Base-by-base conservation (phyloP, 2,329 filamentous ascomycete genomes). In the Hypomyces perniciosus region DNA sequence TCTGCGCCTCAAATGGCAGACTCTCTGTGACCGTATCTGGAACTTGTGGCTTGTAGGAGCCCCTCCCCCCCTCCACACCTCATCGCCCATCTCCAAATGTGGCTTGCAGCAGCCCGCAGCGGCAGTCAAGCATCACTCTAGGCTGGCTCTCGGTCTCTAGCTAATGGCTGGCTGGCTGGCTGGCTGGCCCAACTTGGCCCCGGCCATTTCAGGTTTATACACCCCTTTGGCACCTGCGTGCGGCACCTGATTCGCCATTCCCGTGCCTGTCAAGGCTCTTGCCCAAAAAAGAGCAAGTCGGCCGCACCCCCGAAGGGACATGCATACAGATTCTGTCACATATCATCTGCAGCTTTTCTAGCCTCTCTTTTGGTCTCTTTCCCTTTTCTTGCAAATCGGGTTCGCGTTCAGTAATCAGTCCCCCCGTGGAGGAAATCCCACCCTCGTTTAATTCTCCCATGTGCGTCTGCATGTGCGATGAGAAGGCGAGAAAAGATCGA, bases 261-360 rank as follows among this genome's bases (percentile, higher is more conserved):
- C 40, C 40, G 40, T 26, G 20, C 27, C 26, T 42, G 40, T 42
- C 40, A 42, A 20, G 20, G 20, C 20, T 20, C 20, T 20, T 10
- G 12, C 28, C 40, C 40, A 42, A 42, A 52, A 52, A 48, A 39
- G 27, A 44, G 10, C 10, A 42, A 8, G 48, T 10, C 20, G 26
- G 9, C 20, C 20, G 20, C 20, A 20, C 20, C 20, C 20, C 20
- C 20, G 20, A 20, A 20, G 20, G 20, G 3, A 20, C 20, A 20
- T 20, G 20, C 20, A 20, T 20, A 20, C 20, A 20, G 20, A 20
- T 20, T 41, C 34, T 38, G 40, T 51, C 49, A 47, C 31, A 43
- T 51, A 29, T 51, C 49, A 31, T 39, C 39, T 46, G 48, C 48
- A 42, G 39, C 35, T 12, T 27, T 6, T 29, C 8, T 26, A 20